Evolutionary conservation across 2,329 filamentous ascomycete species (phyloP).

Genomic region (Penicillium glabrum): DNA sequence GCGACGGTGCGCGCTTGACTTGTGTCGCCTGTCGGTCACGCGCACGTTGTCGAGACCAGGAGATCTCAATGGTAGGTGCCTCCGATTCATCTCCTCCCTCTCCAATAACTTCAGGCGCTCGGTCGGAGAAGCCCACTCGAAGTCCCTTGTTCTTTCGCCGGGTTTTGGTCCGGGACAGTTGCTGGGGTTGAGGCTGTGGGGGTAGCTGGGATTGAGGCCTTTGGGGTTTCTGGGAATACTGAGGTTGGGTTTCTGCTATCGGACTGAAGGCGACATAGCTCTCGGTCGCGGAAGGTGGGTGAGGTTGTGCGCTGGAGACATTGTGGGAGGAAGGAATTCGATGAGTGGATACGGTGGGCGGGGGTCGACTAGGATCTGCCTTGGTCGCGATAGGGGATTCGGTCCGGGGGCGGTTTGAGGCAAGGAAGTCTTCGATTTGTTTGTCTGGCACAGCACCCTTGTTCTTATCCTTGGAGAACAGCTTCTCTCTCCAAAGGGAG

Average conservation of each 20-base stretch:
- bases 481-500: conserved; percentile 50
- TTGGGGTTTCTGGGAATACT: neutral
- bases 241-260: conserved; percentile 7
- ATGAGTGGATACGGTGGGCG: conserved; percentile 27
- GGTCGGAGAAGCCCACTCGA: conserved; percentile 71
- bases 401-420: conserved; percentile 47
- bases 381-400: conserved; percentile 23
- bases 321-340: conserved; percentile 35
- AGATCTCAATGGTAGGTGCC: conserved; percentile 69
- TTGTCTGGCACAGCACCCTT: conserved; percentile 40
- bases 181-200: neutral
- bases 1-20: conserved; percentile 8
- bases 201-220: too few relatives aligned
- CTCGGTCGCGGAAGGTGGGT: conserved; percentile 10
- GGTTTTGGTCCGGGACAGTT: neutral
- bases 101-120: conserved; percentile 77
- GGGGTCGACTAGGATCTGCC: conserved; percentile 1
- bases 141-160: conserved; percentile 63
- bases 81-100: conserved; percentile 87
- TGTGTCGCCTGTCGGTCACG: conserved; percentile 25
- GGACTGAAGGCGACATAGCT: conserved; percentile 20
- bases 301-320: conserved; percentile 12
- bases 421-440: conserved; percentile 59
- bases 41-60: conserved; percentile 43
- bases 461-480: conserved; percentile 47